These are phyloP conservation scores for Pueraria montana DNA, from an alignment of 306 rosid genomes.

Conservation along the genomic window DNA sequence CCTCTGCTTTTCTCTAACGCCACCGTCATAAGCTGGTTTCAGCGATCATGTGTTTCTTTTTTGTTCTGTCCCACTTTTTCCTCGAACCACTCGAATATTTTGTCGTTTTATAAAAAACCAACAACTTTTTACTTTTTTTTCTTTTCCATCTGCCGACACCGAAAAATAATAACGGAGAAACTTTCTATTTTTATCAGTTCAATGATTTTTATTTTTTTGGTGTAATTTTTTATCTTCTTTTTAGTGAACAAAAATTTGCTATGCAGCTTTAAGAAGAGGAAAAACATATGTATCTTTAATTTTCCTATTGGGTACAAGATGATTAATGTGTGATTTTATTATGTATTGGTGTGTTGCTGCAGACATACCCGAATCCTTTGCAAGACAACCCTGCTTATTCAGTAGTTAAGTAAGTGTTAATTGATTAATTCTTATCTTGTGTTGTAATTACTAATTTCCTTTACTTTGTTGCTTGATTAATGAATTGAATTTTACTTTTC, in stretches of 20 bases:
- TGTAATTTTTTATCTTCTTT: too few relatives aligned
- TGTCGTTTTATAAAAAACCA: background rate
- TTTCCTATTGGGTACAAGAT: too few relatives aligned
- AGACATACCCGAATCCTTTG: conserved; percentile 89
- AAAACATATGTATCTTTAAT: too few relatives aligned
- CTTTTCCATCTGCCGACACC: conserved; percentile 22
- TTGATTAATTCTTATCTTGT: background rate
- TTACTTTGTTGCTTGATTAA: background rate
- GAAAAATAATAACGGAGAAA: background rate
- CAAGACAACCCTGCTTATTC: conserved; percentile 95
- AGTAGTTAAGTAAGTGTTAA: conserved; percentile 78
- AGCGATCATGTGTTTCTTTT: background rate
- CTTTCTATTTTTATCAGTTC: background rate
- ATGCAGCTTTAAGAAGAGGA: too few relatives aligned
- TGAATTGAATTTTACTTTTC: conserved; percentile 27
- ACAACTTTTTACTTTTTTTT: background rate
- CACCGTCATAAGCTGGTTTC: conserved; percentile 9
- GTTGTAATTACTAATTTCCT: background rate
- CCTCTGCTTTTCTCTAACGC: conserved; percentile 33
- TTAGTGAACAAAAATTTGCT: too few relatives aligned
- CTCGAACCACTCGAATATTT: background rate
- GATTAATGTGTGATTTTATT: background rate
- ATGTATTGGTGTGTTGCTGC: conserved; percentile 47
- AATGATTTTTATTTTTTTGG: background rate
- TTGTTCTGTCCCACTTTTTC: background rate